These are phyloP conservation scores for Crithidia fasciculata DNA, from an alignment of 208 protist species.

Conservation along the genomic window DNA sequence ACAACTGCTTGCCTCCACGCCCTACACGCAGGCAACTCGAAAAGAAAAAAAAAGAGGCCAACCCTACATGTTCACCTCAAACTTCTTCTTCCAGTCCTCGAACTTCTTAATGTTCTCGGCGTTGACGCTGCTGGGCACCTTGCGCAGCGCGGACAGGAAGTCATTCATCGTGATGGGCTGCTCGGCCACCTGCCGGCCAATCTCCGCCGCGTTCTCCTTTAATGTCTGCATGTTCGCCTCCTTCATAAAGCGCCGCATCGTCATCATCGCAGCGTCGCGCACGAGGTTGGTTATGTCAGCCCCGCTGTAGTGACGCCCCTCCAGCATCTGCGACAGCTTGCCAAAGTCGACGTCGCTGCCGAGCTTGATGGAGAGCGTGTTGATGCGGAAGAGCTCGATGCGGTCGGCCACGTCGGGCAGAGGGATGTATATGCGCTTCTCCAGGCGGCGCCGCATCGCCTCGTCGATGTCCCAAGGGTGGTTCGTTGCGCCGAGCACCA, in stretches of 20 bases:
- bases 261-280: constrained; percentile 94
- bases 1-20: too few species aligned
- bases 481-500: constrained; percentile 95
- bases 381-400: constrained; percentile 86
- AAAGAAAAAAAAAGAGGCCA: constrained; percentile 2
- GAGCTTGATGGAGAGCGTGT: constrained; percentile 74
- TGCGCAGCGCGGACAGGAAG: constrained; percentile 80
- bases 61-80: constrained; percentile 71
- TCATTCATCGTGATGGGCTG: constrained; percentile 87
- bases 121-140: constrained; percentile 90
- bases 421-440: constrained; percentile 94
- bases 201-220: constrained; percentile 77
- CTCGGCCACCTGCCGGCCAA: constrained; percentile 78
- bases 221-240: constrained; percentile 76
- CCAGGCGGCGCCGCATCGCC: constrained; percentile 90
- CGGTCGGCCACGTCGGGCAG: constrained; percentile 81
- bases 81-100: constrained; percentile 90
- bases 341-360: constrained; percentile 81
- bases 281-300: constrained; percentile 93
- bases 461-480: constrained; percentile 94
- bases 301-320: constrained; percentile 89
- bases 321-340: constrained; percentile 72
- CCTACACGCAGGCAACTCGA: background rate
- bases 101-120: constrained; percentile 85
- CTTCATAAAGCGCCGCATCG: constrained; percentile 89